Base-by-base conservation (phyloP, 2,329 filamentous ascomycete genomes). In the Pseudogymnoascus sp. region DNA sequence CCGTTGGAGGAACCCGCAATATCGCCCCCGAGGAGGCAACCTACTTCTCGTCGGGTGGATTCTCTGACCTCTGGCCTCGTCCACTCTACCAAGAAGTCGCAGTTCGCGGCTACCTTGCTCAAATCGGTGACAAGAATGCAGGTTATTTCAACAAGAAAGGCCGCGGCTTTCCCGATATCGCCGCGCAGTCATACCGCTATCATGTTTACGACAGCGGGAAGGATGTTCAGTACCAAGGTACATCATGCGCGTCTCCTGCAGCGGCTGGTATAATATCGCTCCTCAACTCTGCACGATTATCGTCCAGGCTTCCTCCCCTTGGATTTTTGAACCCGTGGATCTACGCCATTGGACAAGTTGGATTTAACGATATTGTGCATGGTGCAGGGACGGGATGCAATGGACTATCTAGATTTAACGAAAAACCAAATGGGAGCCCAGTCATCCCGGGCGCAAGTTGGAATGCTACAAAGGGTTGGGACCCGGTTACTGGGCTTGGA, bases 291-390 rank as follows among this genome's bases (percentile, higher is more conserved):
- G 82, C 64, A 13, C 64, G 65, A 21, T 53, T 69, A 14, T 65
- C 64, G 0, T 40, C 63, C 16, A 65, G 63, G 19, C 59, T 62
- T 13, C 70, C 78, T 0, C 72, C 77, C 0, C 73, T 86, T 47
- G 84, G 84, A 0, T 86, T 82, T 74, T 64, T 86, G 62, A 86
- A 86, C 69, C 83, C 83, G 0, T 85, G 82, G 81, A 68, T 86
- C 16, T 86, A 86, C 69, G 73, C 72, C 19, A 72, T 72, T 61
- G 79, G 78, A 8, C 77, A 76, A 62, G 72, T 75, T 67, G 80
- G 74, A 0, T 74, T 84, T 21, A 81, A 74, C 1, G 82, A 85
- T 64, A 73, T 77, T 40, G 72, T 69, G 0, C 40, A 60, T 1
- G 76, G 76, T 19, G 72, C 71, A 26, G 73, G 71, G 8, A 69